Evolutionary conservation across 129 eudicot genomes (phyloP), one percentile per base, ranked within the genome.

Genomic region (Smallanthus sonchifolius): DNA sequence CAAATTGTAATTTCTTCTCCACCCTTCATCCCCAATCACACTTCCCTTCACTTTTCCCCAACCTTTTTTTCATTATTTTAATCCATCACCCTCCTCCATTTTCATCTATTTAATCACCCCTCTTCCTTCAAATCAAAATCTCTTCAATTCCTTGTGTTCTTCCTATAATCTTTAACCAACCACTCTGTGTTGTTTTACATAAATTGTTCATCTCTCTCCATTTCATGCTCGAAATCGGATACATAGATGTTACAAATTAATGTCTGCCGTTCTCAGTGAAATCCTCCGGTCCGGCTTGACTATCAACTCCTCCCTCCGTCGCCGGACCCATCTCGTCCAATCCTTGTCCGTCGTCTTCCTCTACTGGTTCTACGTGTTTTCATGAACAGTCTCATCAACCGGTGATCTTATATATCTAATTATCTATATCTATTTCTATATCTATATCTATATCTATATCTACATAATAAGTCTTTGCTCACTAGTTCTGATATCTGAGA

Each of bases 231-330:
- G 0, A 34, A 11, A 10, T 62, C 54, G 32, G 28, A 49, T 61
- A 10, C 62, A 35, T 19, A 81, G 69, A 87, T 84, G 87, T 77
- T 84, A 70, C 78, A 84, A 37, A 81, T 86, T 80, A 72, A 94
- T 94, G 99, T 86, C 88, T 84, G 87, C 99, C 47, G 93, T 88
- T 66, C 89, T 94, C 10, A 90, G 96, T 76, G 99, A 94, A 91
- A 69, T 94, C 64, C 84, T 94, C 66, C 82, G 85, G 79, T 94
- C 90, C 78, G 97, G 97, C 65, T 83, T 84, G 71, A 91, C 86
- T 79, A 82, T 91, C 74, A 79, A 80, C 72, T 86, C 97, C 49
- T 83, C 88, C 37, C 81, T 88, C 51, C 83, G 96, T 60, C 93
- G 98, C 79, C 83, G 92, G 76, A 89, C 96, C 43, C 98, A 94